phyloP scores from a whole-genome alignment of 805 yeast genomes.

The Peterozyma toletana region DNA sequence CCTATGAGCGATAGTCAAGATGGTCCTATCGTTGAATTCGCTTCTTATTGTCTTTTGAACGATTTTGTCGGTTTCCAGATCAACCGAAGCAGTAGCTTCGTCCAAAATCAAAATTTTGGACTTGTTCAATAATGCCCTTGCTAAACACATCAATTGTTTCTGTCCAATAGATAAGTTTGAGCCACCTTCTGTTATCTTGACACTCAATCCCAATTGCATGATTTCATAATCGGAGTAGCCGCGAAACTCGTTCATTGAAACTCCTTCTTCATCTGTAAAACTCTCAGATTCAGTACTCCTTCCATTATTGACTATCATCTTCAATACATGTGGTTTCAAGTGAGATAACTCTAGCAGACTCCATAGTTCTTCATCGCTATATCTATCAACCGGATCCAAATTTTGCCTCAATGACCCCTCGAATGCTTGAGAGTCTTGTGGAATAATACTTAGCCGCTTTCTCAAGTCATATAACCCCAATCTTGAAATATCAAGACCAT shows the following conservation, averaged over 20 bases:
- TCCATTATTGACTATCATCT: slow-evolving; percentile 28
- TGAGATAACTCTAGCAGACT: slow-evolving; percentile 49
- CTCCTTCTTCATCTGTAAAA: slow-evolving; percentile 17
- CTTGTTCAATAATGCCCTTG: slow-evolving; percentile 68
- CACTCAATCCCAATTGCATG: slow-evolving; percentile 38
- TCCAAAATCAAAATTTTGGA: slow-evolving; percentile 73
- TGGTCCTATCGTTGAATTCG: slow-evolving; percentile 69
- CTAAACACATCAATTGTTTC: slow-evolving; percentile 75
- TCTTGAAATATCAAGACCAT: slow-evolving; percentile 41
- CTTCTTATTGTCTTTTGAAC: slow-evolving; percentile 74
- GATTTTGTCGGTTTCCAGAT: slow-evolving; percentile 75
- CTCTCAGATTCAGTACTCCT: slow-evolving; percentile 22
- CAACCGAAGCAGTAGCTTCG: slow-evolving; percentile 88
- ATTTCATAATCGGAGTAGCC: slow-evolving; percentile 22
- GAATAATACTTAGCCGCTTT: slow-evolving; percentile 52
- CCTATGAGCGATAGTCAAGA: slow-evolving; percentile 85
- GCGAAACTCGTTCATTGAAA: slow-evolving; percentile 28
- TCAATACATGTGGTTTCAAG: slow-evolving; percentile 21
- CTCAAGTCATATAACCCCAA: slow-evolving; percentile 50
- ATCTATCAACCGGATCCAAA: slow-evolving; percentile 51
- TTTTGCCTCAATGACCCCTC: slow-evolving; percentile 58
- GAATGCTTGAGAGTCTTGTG: slow-evolving; percentile 64
- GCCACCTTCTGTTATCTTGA: slow-evolving; percentile 68
- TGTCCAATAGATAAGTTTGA: slow-evolving; percentile 81
- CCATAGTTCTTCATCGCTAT: slow-evolving; percentile 51